Conservation (phyloP, 352 stramenopile species). For the Pythium oligandrum region DNA sequence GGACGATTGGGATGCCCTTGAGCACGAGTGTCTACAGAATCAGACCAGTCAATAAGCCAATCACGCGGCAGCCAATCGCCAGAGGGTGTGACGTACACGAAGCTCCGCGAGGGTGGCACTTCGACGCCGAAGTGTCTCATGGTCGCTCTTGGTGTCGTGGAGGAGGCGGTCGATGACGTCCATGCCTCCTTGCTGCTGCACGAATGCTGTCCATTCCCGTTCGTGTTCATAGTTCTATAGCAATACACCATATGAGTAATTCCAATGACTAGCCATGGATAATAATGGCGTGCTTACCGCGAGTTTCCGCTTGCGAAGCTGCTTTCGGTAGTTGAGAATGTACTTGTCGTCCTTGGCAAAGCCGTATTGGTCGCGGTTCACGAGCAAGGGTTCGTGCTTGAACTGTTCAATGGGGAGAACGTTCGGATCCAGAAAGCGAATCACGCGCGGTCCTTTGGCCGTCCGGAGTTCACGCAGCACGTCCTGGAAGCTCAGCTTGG, state of each 20-base stretch:
- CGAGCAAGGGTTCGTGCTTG: constrained; percentile 24
- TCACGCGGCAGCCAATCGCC: background rate
- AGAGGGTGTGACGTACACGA: constrained; percentile 9
- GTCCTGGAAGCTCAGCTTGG: constrained; percentile 24
- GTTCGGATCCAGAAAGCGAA: constrained; percentile 41
- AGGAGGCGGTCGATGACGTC: constrained; percentile 28
- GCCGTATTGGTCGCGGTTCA: constrained; percentile 54
- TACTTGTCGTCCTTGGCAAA: constrained; percentile 59
- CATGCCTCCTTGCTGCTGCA: constrained; percentile 28
- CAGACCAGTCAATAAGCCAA: background rate
- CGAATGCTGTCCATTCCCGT: constrained; percentile 34
- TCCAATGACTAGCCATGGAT: background rate
- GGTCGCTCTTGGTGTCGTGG: constrained; percentile 12
- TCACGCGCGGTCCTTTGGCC: constrained; percentile 21
- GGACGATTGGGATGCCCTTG: constrained; percentile 30
- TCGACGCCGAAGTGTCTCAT: constrained; percentile 2
- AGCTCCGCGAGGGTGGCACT: constrained; percentile 9
- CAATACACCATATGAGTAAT: background rate
- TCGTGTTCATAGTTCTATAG: constrained; percentile 36
- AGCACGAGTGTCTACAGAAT: constrained; percentile 29
- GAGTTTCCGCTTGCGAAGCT: constrained; percentile 32
- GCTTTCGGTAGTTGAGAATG: constrained; percentile 40
- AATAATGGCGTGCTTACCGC: constrained; percentile 13
- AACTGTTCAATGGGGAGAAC: constrained; percentile 29
- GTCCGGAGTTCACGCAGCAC: constrained; percentile 27